Conservation (phyloP, 163 green algal species). For the Volvox carteri region DNA sequence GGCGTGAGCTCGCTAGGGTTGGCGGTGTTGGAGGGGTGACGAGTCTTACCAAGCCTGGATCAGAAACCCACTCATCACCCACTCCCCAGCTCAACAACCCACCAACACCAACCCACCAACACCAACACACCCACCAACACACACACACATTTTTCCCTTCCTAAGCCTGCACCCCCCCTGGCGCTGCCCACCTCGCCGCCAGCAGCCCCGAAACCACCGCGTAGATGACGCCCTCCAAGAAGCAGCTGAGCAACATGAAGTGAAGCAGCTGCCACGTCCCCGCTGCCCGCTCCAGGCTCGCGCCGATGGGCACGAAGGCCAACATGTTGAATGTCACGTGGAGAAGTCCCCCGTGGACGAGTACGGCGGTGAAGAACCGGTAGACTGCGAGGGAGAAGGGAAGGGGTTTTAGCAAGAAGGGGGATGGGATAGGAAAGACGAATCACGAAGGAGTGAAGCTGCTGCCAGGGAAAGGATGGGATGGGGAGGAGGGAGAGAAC, state of each 20-base stretch:
- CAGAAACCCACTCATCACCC: no score
- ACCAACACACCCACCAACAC: background rate
- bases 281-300: slow-evolving; percentile 69
- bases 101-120: no score
- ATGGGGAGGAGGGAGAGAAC: background rate
- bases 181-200: background rate
- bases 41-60: no score
- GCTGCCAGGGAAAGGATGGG: background rate
- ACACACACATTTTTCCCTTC: background rate
- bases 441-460: no score
- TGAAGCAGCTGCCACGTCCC: slow-evolving; percentile 63
- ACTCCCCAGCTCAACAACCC: no score
- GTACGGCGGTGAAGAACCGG: slow-evolving; percentile 66
- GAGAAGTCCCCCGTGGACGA: slow-evolving; percentile 80
- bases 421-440: no score
- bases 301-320: slow-evolving; percentile 81
- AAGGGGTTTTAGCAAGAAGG: background rate
- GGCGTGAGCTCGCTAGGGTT: no score
- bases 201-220: background rate
- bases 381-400: slow-evolving; percentile 52
- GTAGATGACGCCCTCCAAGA: slow-evolving; percentile 4
- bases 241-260: slow-evolving; percentile 3
- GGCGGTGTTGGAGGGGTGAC: no score
- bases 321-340: slow-evolving; percentile 90
- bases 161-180: background rate